Percentiles rank a stretch among this genome's conserved stretches.
Evolutionary conservation across 1,284 basidiomycete species (phyloP).

Genomic region (Athelia sp.): DNA sequence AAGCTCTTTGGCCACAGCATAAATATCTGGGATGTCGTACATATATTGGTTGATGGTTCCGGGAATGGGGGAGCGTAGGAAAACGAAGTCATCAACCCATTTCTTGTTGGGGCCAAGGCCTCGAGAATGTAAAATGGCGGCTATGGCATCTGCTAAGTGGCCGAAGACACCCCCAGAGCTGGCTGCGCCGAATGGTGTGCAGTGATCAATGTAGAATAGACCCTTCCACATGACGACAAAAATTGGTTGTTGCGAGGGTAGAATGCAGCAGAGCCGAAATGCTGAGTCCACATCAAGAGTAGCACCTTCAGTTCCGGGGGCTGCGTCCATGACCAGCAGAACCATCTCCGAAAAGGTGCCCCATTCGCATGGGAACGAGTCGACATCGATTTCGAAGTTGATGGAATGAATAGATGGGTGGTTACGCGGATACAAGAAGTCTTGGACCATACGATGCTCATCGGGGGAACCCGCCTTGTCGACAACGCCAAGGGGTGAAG

Average conservation of each 20-base stretch:
- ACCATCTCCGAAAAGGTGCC: slow-evolving; percentile 20
- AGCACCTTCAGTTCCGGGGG: slow-evolving; percentile 17
- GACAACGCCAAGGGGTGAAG: slow-evolving; percentile 4
- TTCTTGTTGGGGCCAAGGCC: slow-evolving; percentile 1
- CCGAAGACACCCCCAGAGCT: slow-evolving; percentile 28
- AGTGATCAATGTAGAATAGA: slow-evolving; percentile 19
- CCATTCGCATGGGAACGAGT: slow-evolving; percentile 20
- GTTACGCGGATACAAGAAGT: slow-evolving; percentile 12
- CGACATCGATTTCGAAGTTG: slow-evolving; percentile 21
- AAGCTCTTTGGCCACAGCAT: not conserved
- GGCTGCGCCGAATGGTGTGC: slow-evolving; percentile 23
- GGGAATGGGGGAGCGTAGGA: not conserved
- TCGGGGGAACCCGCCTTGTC: slow-evolving; percentile 18
- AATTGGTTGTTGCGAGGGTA: slow-evolving; percentile 12
- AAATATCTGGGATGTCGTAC: not conserved
- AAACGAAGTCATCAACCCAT: not conserved
- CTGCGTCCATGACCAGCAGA: slow-evolving; percentile 6
- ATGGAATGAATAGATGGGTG: slow-evolving; percentile 9
- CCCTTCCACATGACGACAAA: slow-evolving; percentile 18
- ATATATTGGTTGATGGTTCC: not conserved
- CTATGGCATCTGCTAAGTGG: slow-evolving; percentile 24
- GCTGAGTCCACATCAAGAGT: slow-evolving; percentile 25
- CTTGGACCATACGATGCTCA: slow-evolving; percentile 17
- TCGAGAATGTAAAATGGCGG: slow-evolving; percentile 12
- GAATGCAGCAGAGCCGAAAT: slow-evolving; percentile 21